A percentile compares a stretch with the other conserved stretches of the same genome.
phyloP scores from a whole-genome alignment of 2,329 filamentous ascomycete genomes.

The Talaromyces funiculosus region DNA sequence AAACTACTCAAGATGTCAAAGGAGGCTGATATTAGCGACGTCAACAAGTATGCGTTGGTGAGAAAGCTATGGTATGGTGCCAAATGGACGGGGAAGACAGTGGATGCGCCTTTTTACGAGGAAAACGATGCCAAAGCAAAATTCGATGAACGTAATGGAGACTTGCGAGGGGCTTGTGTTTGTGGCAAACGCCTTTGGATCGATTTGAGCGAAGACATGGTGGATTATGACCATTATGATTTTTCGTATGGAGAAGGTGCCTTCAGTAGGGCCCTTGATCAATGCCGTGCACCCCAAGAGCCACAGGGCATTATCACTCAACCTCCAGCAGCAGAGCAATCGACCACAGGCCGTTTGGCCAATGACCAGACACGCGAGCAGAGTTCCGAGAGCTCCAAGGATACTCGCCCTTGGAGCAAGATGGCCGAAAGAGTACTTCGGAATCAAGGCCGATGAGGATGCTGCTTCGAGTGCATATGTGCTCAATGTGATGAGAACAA shows the following conservation, averaged over 20 bases:
- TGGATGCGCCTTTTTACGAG: background rate
- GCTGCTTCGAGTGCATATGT: background rate
- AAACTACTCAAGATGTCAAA: background rate
- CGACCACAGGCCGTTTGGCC: background rate
- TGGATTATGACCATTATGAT: background rate
- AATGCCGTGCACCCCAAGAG: background rate
- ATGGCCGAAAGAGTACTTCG: background rate
- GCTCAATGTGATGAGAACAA: background rate
- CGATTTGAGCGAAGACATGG: background rate
- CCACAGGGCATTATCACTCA: background rate
- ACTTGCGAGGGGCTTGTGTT: background rate
- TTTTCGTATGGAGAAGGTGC: background rate
- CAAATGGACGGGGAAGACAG: background rate
- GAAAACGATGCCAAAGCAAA: background rate
- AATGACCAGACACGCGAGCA: background rate
- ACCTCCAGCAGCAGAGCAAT: background rate
- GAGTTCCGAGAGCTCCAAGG: background rate
- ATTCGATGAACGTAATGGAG: background rate
- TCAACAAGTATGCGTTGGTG: background rate
- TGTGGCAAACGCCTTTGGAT: background rate
- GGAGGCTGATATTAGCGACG: background rate
- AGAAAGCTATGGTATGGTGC: background rate
- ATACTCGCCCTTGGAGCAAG: background rate
- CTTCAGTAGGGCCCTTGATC: background rate
- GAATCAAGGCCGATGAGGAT: background rate